Conservation (phyloP, 2,329 filamentous ascomycete species). For the Fusarium incarnatum region DNA sequence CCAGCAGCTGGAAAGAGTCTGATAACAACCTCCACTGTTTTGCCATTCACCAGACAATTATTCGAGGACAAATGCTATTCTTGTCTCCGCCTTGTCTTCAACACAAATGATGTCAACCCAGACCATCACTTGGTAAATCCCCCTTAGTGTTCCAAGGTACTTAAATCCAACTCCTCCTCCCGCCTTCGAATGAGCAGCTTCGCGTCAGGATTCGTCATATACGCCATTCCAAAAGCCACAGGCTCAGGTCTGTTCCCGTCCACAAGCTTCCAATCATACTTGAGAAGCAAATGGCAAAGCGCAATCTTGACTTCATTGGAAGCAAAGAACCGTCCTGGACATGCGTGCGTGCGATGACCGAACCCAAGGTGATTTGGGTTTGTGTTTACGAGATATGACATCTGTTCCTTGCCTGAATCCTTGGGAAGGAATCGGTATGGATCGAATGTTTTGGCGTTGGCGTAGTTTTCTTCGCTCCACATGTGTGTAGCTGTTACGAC, state of each 20-base stretch:
- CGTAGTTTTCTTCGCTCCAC: neutral
- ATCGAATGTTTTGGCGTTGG: slow-evolving; percentile 51
- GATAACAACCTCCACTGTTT: too few relatives aligned
- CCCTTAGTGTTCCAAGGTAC: neutral
- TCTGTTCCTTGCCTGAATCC: slow-evolving; percentile 46
- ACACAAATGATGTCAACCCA: too few relatives aligned
- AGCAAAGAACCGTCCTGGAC: slow-evolving; percentile 66
- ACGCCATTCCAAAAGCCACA: neutral
- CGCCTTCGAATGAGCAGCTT: neutral
- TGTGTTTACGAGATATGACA: slow-evolving; percentile 61
- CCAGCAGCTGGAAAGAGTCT: too few relatives aligned
- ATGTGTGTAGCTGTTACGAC: neutral
- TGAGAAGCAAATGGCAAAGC: slow-evolving; percentile 59
- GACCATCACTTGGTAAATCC: too few relatives aligned
- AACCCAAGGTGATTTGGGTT: slow-evolving; percentile 62
- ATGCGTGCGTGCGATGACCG: slow-evolving; percentile 65
- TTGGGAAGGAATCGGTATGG: slow-evolving; percentile 60
- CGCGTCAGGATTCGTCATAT: neutral
- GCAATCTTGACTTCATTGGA: slow-evolving; percentile 65
- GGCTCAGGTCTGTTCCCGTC: neutral
- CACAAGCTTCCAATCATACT: slow-evolving; percentile 56
- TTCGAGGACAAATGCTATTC: too few relatives aligned
- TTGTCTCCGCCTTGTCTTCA: too few relatives aligned
- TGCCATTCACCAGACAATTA: too few relatives aligned
- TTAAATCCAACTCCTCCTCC: neutral